Percentiles rank a stretch among this genome's conserved stretches.
phyloP scores from a whole-genome alignment of 1,284 basidiomycete species.

The Sphagnurus paluster region DNA sequence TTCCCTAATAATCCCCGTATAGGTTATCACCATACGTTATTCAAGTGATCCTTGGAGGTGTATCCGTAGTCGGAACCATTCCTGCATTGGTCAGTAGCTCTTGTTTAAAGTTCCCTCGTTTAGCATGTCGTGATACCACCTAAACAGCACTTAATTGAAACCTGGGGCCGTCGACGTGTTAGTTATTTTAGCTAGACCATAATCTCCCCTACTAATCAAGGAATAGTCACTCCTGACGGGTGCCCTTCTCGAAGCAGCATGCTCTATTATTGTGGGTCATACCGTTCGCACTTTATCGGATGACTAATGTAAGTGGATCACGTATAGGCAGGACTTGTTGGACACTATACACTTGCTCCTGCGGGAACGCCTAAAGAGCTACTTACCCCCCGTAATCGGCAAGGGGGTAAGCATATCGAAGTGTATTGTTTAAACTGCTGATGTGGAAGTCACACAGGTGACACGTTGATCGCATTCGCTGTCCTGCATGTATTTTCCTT shows the following conservation, averaged over 20 bases:
- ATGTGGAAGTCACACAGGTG: constrained; percentile 31
- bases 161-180: constrained; percentile 63
- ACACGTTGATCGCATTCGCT: constrained; percentile 73
- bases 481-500: constrained; percentile 76
- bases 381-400: constrained; percentile 55
- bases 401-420: constrained; percentile 39
- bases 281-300: background rate
- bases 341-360: constrained; percentile 65
- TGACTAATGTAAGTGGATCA: constrained; percentile 8
- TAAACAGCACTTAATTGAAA: constrained; percentile 56
- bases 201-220: background rate
- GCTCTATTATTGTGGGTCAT: constrained; percentile 56
- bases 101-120: background rate
- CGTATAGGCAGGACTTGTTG: constrained; percentile 64
- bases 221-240: constrained; percentile 65
- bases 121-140: constrained; percentile 1
- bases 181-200: constrained; percentile 13
- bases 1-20: background rate
- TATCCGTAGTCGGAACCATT: constrained; percentile 65
- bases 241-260: constrained; percentile 59
- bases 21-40: constrained; percentile 72
- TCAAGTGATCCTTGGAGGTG: constrained; percentile 69
- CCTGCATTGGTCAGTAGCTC: constrained; percentile 49
- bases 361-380: constrained; percentile 43
- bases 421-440: background rate